These are phyloP conservation scores for Nidula niveotomentosa DNA, from an alignment of 1,284 basidiomycete species.

Conservation along the genomic window DNA sequence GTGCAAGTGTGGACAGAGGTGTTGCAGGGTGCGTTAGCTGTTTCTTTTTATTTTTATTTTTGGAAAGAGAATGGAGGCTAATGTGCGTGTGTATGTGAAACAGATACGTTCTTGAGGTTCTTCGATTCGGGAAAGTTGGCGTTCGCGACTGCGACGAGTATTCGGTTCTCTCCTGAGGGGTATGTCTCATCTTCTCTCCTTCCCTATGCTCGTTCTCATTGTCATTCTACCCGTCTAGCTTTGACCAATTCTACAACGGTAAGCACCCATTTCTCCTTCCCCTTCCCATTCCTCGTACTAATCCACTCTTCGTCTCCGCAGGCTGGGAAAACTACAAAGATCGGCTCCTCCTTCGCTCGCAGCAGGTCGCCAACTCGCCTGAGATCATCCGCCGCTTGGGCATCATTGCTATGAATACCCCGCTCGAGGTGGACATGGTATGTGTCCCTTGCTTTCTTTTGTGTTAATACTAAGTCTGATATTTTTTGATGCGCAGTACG, in stretches of 20 bases:
- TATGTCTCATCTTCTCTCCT: constrained; percentile 8
- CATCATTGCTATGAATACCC: constrained; percentile 54
- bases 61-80: neutral
- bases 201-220: constrained; percentile 46
- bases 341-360: constrained; percentile 41
- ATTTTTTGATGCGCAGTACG: constrained; percentile 28
- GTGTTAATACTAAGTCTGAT: neutral
- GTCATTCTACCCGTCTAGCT: constrained; percentile 29
- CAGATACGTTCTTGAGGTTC: constrained; percentile 37
- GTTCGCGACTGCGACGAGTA: constrained; percentile 44
- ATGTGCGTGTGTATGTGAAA: neutral
- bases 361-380: constrained; percentile 53
- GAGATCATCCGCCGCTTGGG: constrained; percentile 51
- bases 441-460: constrained; percentile 12
- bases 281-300: neutral
- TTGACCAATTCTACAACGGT: constrained; percentile 45
- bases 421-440: constrained; percentile 48
- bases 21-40: constrained; percentile 25
- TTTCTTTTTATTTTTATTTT: neutral
- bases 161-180: constrained; percentile 41
- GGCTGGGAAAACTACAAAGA: constrained; percentile 50
- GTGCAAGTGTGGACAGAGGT: constrained; percentile 45
- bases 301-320: constrained; percentile 9
- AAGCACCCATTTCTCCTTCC: constrained; percentile 6
- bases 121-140: constrained; percentile 41